Conservation (phyloP, 768 basidiomycete species). For the Termitomyces sp. region DNA sequence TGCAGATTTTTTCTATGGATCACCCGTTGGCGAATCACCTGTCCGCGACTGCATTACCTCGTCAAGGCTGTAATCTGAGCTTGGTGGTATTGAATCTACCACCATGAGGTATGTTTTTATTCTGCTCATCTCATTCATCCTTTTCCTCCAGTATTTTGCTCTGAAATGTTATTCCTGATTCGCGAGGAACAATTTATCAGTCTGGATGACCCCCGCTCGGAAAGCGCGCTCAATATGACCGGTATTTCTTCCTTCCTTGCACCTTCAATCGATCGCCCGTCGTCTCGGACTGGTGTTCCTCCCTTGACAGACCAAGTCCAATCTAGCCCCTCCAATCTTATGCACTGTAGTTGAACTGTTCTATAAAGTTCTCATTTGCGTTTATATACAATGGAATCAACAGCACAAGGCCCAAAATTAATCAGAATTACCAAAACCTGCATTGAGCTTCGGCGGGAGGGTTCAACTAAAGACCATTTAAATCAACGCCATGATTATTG, state of each 20-base stretch:
- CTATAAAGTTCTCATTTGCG: not conserved
- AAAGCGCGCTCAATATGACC: constrained; percentile 87
- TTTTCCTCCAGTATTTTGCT: constrained; percentile 73
- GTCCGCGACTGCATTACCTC: not conserved
- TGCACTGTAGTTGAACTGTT: constrained; percentile 40
- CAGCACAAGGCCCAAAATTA: not conserved
- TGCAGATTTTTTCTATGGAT: constrained; percentile 11
- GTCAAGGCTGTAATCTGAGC: too few species aligned
- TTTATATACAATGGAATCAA: constrained; percentile 9
- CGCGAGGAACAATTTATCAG: constrained; percentile 95
- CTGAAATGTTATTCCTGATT: constrained; percentile 94
- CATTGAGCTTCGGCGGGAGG: constrained; percentile 80
- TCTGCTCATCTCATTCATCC: not conserved
- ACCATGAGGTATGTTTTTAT: constrained; percentile 76
- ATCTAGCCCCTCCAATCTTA: not conserved
- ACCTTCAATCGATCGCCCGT: constrained; percentile 39
- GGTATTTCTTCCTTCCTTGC: constrained; percentile 97
- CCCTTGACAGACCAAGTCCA: not conserved
- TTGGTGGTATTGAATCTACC: constrained; percentile 37
- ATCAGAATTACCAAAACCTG: constrained; percentile 65
- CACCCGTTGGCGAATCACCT: constrained; percentile 6
- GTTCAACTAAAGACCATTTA: constrained; percentile 52
- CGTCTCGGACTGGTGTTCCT: constrained; percentile 28
- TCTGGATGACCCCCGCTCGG: constrained; percentile 82
- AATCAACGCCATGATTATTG: not conserved